phyloP scores from a whole-genome alignment of 1,139 yeast genomes.

The Lizanozyma gosingica region DNA sequence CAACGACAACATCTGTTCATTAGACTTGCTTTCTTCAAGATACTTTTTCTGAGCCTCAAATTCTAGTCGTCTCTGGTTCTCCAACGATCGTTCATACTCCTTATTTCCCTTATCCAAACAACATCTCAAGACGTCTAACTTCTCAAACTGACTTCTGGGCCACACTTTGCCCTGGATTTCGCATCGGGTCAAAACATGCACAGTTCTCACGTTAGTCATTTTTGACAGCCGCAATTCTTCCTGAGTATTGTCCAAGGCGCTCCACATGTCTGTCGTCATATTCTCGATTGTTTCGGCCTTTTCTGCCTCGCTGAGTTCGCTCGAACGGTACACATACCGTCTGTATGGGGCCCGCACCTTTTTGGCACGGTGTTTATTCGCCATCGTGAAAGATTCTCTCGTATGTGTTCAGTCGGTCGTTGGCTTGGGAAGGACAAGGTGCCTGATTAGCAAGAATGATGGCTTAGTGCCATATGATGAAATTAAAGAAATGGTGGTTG shows the following conservation, averaged over 20 bases:
- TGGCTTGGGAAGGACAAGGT: too few species aligned
- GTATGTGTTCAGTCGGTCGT: too few species aligned
- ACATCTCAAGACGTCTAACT: conserved; percentile 34
- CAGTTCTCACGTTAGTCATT: conserved; percentile 17
- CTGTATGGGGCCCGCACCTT: conserved; percentile 70
- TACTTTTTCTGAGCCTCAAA: conserved; percentile 11
- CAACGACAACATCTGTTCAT: conserved; percentile 19
- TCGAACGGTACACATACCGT: conserved; percentile 63
- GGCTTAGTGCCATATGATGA: too few species aligned
- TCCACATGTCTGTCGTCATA: conserved; percentile 1
- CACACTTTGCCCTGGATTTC: conserved; percentile 20
- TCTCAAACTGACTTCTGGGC: conserved; percentile 39
- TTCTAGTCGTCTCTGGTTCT: conserved; percentile 8
- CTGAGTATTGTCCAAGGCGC: not conserved
- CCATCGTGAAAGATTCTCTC: conserved; percentile 46
- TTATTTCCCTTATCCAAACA: conserved; percentile 17
- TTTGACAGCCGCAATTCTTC: not conserved
- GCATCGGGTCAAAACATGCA: conserved; percentile 26
- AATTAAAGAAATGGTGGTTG: too few species aligned
- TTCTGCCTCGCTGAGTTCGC: conserved; percentile 26
- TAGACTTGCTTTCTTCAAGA: conserved; percentile 4
- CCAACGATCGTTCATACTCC: conserved; percentile 11
- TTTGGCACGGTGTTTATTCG: conserved; percentile 80
- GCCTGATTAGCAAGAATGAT: too few species aligned
- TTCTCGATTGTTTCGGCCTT: conserved; percentile 8